phyloP scores from a whole-genome alignment of 768 basidiomycete genomes.

The Sutorius australiensis region DNA sequence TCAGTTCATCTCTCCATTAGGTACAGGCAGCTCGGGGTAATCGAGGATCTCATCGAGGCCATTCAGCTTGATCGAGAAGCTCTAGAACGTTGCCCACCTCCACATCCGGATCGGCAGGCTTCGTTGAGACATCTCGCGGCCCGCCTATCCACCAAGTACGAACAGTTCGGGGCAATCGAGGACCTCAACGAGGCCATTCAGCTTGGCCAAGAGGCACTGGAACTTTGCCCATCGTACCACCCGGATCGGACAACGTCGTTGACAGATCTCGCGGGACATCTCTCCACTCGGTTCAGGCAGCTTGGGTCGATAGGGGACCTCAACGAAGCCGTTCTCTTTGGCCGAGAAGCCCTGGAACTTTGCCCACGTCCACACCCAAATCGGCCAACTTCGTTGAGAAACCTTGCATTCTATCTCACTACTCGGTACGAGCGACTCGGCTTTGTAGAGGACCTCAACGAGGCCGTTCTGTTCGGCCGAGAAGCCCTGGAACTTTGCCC shows the following conservation, averaged over 20 bases:
- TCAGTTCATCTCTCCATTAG: background rate
- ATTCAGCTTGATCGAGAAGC: background rate
- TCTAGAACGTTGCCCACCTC: background rate
- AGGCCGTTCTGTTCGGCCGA: background rate
- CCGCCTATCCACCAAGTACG: background rate
- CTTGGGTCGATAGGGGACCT: background rate
- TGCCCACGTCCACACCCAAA: background rate
- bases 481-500: background rate
- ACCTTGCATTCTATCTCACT: background rate
- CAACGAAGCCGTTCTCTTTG: background rate
- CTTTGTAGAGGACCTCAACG: background rate
- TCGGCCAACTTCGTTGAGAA: background rate
- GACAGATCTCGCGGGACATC: background rate
- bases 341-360: background rate
- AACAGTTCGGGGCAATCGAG: background rate
- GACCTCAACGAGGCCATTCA: background rate
- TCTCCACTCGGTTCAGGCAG: background rate
- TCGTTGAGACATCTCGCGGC: background rate
- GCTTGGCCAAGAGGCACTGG: background rate
- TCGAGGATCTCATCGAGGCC: background rate
- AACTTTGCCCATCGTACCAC: background rate
- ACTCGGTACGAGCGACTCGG: background rate
- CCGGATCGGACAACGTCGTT: background rate
- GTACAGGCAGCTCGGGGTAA: background rate
- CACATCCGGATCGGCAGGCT: background rate